Evolutionary conservation across 768 basidiomycete genomes (phyloP), one percentile per base, ranked within the genome.

Genomic region (Chalciporus sphaerocephalus): DNA sequence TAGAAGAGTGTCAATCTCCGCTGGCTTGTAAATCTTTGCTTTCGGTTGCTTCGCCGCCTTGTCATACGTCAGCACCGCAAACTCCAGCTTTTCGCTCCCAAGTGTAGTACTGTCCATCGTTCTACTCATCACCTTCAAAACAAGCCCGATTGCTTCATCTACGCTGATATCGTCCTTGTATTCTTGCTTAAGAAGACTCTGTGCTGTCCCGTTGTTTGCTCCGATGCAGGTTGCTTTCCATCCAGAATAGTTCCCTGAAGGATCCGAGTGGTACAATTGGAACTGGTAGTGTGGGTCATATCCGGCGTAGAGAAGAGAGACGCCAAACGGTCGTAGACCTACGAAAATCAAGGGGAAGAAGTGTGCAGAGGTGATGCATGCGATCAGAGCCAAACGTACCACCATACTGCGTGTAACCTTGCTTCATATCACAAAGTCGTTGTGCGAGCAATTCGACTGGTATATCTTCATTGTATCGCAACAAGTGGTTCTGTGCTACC

Each of bases 171-270:
- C 92, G 54, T 98, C 96, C 66, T 96, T 94, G 71, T 97, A 98
- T 66, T 99, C 96, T 69, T 99, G 95, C 73, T 97, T 94, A 54
- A 99, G 71, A 52, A 98, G 71, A 57, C 88, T 92, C 67, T 94
- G 91, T 16, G 94, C 94, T 1, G 93, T 96, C 32, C 92, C 89
- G 64, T 89, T 96, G 73, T 98, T 99, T 6, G 94, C 90, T n/a
- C 96, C 95, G 55, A 99, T 92, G 66, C 92, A 96, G 11, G 94
- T 96, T 34, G 95, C 96, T 69, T 97, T 98, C 87, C 94, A 97
- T 11, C 95, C 95, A 0, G 87, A 89, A 69, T 97, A 99, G 69
- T 98, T 99, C 10, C 96, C 96, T 36, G 92, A 95, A 2, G 95
- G 96, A 64, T 98, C 96, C 6, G 92, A 93, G 66, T 96, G 93